Evolutionary conservation across 306 rosid genomes (phyloP).

Genomic region (Lithocarpus polystachyus): DNA sequence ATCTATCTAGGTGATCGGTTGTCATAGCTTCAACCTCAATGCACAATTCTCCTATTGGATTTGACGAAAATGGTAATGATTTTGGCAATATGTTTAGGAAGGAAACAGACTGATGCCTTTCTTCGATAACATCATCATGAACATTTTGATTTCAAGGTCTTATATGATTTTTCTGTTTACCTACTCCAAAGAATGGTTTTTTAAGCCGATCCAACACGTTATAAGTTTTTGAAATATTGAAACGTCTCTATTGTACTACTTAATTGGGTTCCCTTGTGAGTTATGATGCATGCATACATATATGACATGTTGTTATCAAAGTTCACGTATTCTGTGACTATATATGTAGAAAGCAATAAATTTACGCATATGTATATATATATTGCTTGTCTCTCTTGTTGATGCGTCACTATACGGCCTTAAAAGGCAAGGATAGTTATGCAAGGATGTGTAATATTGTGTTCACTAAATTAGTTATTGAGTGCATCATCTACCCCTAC

Average conservation of each 20-base stretch:
- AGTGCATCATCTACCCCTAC: slow-evolving; percentile 30
- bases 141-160: slow-evolving; percentile 28
- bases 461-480: slow-evolving; percentile 12
- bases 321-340: too few relatives aligned
- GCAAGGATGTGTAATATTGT: too few relatives aligned
- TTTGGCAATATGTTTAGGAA: slow-evolving; percentile 20
- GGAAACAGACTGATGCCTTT: slow-evolving; percentile 12
- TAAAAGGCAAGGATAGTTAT: background rate
- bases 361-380: too few relatives aligned
- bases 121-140: slow-evolving; percentile 8
- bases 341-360: too few relatives aligned
- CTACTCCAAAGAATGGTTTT: slow-evolving; percentile 24
- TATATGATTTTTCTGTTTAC: slow-evolving; percentile 31
- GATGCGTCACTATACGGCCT: background rate
- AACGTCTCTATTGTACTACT: too few relatives aligned
- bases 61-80: too few relatives aligned
- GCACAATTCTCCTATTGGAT: background rate
- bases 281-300: too few relatives aligned
- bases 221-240: too few relatives aligned
- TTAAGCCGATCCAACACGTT: too few relatives aligned
- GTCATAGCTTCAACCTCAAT: slow-evolving; percentile 29
- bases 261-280: too few relatives aligned
- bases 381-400: background rate
- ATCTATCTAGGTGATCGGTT: slow-evolving; percentile 31
- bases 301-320: too few relatives aligned